Conservation (phyloP, 768 basidiomycete genomes). For the Pulveroboletus ravenelii region DNA sequence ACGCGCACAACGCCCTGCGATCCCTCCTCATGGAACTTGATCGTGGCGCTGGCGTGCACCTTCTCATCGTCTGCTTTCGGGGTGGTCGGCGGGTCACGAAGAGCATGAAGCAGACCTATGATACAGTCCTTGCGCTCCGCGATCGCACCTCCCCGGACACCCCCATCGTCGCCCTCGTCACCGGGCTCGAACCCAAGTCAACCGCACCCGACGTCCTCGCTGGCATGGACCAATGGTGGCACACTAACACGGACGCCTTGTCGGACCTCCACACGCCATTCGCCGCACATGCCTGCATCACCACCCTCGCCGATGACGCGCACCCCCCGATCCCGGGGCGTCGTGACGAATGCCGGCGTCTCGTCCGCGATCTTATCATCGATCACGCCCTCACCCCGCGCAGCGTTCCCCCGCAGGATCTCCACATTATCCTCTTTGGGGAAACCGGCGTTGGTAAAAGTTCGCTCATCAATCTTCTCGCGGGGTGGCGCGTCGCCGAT, state of each 20-base stretch:
- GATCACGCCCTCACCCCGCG: slow-evolving; percentile 22
- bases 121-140: slow-evolving; percentile 14
- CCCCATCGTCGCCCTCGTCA: slow-evolving; percentile 18
- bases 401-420: slow-evolving; percentile 12
- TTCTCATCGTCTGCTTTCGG: slow-evolving; percentile 18
- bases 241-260: slow-evolving; percentile 8
- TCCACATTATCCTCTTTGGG: slow-evolving; percentile 38
- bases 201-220: slow-evolving; percentile 3
- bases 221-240: slow-evolving; percentile 23
- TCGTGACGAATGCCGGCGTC: slow-evolving; percentile 19
- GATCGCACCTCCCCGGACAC: slow-evolving; percentile 14
- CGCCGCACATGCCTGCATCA: slow-evolving; percentile 20
- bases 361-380: slow-evolving; percentile 23
- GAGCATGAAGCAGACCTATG: slow-evolving; percentile 19
- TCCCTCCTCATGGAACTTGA: slow-evolving; percentile 22
- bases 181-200: slow-evolving; percentile 16
- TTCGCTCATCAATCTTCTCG: slow-evolving; percentile 37
- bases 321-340: slow-evolving; percentile 15
- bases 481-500: slow-evolving; percentile 25
- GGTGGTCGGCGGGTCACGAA: slow-evolving; percentile 18
- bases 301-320: slow-evolving; percentile 18
- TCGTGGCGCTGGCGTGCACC: slow-evolving; percentile 14
- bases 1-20: slow-evolving; percentile 16
- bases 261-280: slow-evolving; percentile 12
- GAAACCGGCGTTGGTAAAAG: slow-evolving; percentile 36